Evolutionary conservation across 2,329 filamentous ascomycete species (phyloP).

Genomic region (Phialophora chinensis): DNA sequence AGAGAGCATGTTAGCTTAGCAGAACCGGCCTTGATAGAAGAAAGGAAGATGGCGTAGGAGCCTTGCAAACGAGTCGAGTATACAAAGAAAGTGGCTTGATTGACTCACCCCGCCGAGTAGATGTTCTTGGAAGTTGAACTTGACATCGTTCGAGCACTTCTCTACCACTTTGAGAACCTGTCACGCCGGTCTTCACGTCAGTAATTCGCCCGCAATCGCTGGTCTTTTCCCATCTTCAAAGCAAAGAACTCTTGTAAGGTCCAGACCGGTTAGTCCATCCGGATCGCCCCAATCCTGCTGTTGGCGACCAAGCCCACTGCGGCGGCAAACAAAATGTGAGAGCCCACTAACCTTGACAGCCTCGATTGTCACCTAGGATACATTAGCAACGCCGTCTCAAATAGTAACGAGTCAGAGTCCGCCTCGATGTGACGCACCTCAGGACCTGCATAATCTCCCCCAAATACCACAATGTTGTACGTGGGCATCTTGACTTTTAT

Average conservation of each 20-base stretch:
- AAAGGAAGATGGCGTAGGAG: not conserved
- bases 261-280: not conserved
- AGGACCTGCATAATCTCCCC: slow-evolving; percentile 82
- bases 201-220: not conserved
- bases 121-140: slow-evolving; percentile 90
- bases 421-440: slow-evolving; percentile 63
- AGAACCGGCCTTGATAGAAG: not conserved
- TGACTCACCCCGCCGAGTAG: slow-evolving; percentile 84
- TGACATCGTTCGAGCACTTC: slow-evolving; percentile 68
- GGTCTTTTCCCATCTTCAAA: not conserved
- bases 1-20: not conserved
- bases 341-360: slow-evolving; percentile 72
- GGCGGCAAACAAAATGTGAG: not conserved
- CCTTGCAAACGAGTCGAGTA: not conserved
- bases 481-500: slow-evolving; percentile 61
- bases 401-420: not conserved
- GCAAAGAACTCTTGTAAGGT: not conserved
- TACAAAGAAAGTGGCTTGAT: not conserved
- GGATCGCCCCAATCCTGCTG: not conserved
- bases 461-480: slow-evolving; percentile 81
- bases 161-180: slow-evolving; percentile 82
- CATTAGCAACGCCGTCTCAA: slow-evolving; percentile 5
- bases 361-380: slow-evolving; percentile 77
- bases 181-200: not conserved
- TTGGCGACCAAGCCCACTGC: not conserved